Conservation (phyloP, 495 filamentous ascomycete genomes). For the Hypoxylon fragiforme region DNA sequence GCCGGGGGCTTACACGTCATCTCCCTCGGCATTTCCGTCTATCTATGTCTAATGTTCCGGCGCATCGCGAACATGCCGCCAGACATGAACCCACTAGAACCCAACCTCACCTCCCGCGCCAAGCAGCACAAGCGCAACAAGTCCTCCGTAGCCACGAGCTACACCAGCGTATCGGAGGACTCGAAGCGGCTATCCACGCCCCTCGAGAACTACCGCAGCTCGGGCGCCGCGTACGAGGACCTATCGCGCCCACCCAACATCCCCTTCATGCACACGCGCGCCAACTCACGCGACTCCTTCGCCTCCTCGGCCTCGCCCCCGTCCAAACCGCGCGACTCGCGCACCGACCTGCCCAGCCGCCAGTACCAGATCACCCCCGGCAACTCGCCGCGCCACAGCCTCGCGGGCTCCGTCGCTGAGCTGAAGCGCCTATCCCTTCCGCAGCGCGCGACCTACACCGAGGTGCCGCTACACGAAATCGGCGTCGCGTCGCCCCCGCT, state of each 20-base stretch:
- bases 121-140: constrained; percentile 68
- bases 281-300: constrained; percentile 56
- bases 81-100: constrained; percentile 90
- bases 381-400: constrained; percentile 52
- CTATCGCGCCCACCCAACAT: constrained; percentile 62
- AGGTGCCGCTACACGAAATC: constrained; percentile 44
- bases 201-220: constrained; percentile 50
- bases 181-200: constrained; percentile 56
- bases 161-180: constrained; percentile 55
- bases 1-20: constrained; percentile 69
- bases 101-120: constrained; percentile 74
- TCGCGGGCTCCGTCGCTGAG: constrained; percentile 37
- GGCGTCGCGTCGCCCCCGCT: constrained; percentile 29
- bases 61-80: constrained; percentile 79
- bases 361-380: constrained; percentile 52
- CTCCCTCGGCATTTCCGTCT: constrained; percentile 69
- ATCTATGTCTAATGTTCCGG: constrained; percentile 73
- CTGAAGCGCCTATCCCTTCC: constrained; percentile 48
- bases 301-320: constrained; percentile 48
- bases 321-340: constrained; percentile 55
- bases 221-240: constrained; percentile 56
- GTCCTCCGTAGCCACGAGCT: constrained; percentile 62
- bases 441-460: constrained; percentile 43
- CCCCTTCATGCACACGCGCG: constrained; percentile 76
- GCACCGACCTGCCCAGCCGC: constrained; percentile 52